A percentile compares a stretch with the other conserved stretches of the same genome.
Conservation (phyloP, 1,139 yeast genomes). For the Citeromyces hawaiiensis region DNA sequence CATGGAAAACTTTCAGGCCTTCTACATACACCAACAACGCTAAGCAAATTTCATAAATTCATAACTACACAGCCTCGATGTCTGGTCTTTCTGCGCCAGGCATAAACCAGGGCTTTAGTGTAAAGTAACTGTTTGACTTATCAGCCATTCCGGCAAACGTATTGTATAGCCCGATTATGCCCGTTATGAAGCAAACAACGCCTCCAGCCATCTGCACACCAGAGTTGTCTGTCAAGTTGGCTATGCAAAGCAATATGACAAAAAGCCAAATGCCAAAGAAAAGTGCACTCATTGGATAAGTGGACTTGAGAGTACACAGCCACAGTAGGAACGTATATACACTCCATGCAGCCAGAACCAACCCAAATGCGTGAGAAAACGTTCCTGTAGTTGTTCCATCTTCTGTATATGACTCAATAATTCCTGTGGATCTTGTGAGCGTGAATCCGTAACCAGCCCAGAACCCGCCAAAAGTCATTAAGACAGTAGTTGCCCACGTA, state of each 20-base stretch:
- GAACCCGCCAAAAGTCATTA: conserved; percentile 63
- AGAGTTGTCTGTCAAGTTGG: conserved; percentile 33
- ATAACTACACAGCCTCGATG: not conserved
- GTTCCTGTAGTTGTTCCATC: conserved; percentile 16
- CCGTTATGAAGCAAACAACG: conserved; percentile 46
- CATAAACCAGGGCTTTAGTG: conserved; percentile 21
- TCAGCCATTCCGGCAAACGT: conserved; percentile 29
- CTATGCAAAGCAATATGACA: conserved; percentile 42
- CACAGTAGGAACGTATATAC: conserved; percentile 46
- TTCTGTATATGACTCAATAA: conserved; percentile 29
- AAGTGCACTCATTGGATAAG: conserved; percentile 43
- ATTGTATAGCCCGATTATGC: conserved; percentile 49
- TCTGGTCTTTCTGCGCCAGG: conserved; percentile 14
- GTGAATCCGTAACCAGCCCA: conserved; percentile 46
- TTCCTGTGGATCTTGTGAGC: conserved; percentile 22
- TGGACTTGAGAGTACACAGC: conserved; percentile 48
- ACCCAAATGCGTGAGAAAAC: conserved; percentile 39
- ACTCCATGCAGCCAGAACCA: conserved; percentile 55
- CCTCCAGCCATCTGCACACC: conserved; percentile 56
- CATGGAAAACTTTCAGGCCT: too few relatives aligned
- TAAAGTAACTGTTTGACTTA: conserved; percentile 23
- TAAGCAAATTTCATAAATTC: not conserved
- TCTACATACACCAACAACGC: too few relatives aligned
- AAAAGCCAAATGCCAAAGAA: conserved; percentile 41
- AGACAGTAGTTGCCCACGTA: conserved; percentile 26